Evolutionary conservation across 2,329 filamentous ascomycete genomes (phyloP), one percentile per base, ranked within the genome.

Genomic region (Epichloe typhina): DNA sequence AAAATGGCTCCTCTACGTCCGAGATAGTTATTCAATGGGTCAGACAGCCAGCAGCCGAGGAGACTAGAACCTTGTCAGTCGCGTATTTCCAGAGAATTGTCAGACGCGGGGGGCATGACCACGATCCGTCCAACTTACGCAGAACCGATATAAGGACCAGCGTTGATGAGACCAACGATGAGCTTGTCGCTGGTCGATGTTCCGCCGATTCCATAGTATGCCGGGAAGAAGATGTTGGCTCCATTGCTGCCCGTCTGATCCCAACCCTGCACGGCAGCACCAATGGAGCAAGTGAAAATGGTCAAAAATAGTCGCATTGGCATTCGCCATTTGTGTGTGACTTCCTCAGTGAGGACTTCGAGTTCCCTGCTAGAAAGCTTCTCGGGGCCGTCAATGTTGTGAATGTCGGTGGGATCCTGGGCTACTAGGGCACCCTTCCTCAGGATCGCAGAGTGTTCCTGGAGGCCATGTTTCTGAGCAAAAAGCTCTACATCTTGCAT

Each of bases 261-360:
- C 80, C 80, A 84, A 13, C 81, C 80, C 57, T 82, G 78, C 23
- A 84, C 79, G 12, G 81, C 81, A 31, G 83, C 82, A 50, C 80
- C 82, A 47, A 86, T 76, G 43, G 82, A 84, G 63, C 80, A 84
- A 13, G 80, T 75, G 3, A 75, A 69, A 54, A 87, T 84, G 36
- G 83, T 84, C 54, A 82, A 73, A 68, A 80, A 83, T 5, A 87
- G 69, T 56, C 74, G 74, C 57, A 59, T 66, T 0, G 83, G 80
- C 53, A 83, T 75, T 52, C 74, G 72, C 79, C 83, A 87, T 58
- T 79, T 81, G 71, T 87, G 82, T 5, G 74, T 69, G 42, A 73
- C 66, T 62, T 87, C 83, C 41, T 78, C 70, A 42, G 70, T 68
- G 15, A 91, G 72, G 15, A 71, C 69, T n/a, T 69, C 64, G 49